A percentile compares a stretch with the other conserved stretches of the same genome.
Conservation (phyloP, 345 rosid genomes). For the Alliaria petiolata region DNA sequence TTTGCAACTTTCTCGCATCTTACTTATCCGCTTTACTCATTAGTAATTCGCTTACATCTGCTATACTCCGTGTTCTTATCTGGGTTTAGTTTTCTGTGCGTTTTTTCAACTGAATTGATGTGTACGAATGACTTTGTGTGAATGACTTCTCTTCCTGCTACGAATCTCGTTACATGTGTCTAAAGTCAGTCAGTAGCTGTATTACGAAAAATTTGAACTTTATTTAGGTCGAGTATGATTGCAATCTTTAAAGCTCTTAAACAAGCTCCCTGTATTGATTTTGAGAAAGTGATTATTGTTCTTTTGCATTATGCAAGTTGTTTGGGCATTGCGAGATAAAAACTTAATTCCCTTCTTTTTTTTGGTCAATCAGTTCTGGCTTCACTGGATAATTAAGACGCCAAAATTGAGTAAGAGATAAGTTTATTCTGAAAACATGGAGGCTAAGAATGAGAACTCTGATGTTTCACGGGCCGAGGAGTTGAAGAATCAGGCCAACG, state of each 20-base stretch:
- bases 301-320: not conserved
- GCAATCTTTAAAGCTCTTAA: not conserved
- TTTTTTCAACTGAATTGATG: not conserved
- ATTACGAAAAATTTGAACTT: not conserved
- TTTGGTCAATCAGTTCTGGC: constrained; percentile 16
- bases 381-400: not conserved
- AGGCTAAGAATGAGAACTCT: constrained; percentile 33
- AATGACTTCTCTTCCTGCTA: not conserved
- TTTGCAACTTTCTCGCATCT: not conserved
- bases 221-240: not conserved
- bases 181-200: not conserved
- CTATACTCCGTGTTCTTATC: not conserved
- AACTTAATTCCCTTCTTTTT: not conserved
- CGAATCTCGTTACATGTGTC: constrained; percentile 11
- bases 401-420: not conserved
- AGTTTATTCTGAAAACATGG: constrained; percentile 17
- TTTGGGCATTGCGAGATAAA: not conserved
- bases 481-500: constrained; percentile 41
- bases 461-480: constrained; percentile 43
- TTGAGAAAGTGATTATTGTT: not conserved
- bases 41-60: not conserved
- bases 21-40: not conserved
- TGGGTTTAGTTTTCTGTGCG: not conserved
- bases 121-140: not conserved
- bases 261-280: constrained; percentile 2